Evolutionary conservation across 2,329 filamentous ascomycete species (phyloP).

Genomic region (Chaetoscypha palmicola): DNA sequence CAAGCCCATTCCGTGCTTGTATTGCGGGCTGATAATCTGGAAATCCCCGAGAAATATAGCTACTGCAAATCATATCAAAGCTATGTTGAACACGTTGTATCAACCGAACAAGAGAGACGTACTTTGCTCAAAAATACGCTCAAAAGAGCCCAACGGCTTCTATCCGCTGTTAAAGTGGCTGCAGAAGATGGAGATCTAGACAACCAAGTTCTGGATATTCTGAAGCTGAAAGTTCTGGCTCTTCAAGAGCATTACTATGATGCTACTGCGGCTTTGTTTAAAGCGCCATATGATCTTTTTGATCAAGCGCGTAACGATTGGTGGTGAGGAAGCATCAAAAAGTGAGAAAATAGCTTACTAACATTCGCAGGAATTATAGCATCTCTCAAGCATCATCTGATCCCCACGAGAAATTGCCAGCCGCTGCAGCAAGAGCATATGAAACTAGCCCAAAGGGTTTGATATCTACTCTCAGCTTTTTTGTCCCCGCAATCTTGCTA

Average conservation of each 20-base stretch:
- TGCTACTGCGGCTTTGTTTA: background rate
- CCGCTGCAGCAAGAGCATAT: background rate
- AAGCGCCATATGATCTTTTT: background rate
- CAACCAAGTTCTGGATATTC: background rate
- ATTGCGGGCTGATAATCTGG: background rate
- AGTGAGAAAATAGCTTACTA: background rate
- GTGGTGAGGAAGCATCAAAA: background rate
- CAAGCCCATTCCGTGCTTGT: background rate
- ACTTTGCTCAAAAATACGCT: background rate
- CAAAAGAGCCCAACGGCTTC: background rate
- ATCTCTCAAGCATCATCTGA: background rate
- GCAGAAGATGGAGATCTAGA: background rate
- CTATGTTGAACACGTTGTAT: background rate
- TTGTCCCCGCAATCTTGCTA: background rate
- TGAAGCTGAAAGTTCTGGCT: background rate
- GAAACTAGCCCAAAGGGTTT: background rate
- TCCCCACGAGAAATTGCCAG: background rate
- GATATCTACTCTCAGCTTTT: background rate
- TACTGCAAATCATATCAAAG: background rate
- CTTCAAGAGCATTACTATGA: background rate
- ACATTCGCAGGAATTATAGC: background rate
- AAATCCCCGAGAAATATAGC: background rate
- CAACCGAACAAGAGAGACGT: background rate
- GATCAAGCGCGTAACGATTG: background rate
- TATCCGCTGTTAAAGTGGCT: background rate